phyloP scores from a whole-genome alignment of 1,284 basidiomycete genomes.

The Naganishia liquefaciens region DNA sequence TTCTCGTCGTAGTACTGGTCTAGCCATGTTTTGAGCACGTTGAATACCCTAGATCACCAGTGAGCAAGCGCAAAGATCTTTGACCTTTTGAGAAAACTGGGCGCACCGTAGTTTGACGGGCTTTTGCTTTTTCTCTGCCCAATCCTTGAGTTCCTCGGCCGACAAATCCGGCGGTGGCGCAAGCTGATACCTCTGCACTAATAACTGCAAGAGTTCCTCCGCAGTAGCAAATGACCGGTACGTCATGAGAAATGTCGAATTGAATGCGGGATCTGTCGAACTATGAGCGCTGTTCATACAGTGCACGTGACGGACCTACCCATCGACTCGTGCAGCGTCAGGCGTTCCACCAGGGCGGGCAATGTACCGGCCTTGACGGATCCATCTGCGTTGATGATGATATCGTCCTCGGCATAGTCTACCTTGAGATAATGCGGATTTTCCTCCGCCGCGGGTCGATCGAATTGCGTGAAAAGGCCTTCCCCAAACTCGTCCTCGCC shows the following conservation, averaged over 20 bases:
- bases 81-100: too few species aligned
- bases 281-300: slow-evolving; percentile 1
- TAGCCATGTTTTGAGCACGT: slow-evolving; percentile 77
- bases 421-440: slow-evolving; percentile 81
- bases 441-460: slow-evolving; percentile 57
- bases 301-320: slow-evolving; percentile 57
- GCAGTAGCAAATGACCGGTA: slow-evolving; percentile 93
- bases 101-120: slow-evolving; percentile 81
- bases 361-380: slow-evolving; percentile 84
- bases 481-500: slow-evolving; percentile 63
- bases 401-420: slow-evolving; percentile 75
- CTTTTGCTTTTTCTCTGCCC: slow-evolving; percentile 85
- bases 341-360: slow-evolving; percentile 77
- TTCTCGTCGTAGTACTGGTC: slow-evolving; percentile 79
- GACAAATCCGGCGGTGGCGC: slow-evolving; percentile 70
- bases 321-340: slow-evolving; percentile 84
- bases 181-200: slow-evolving; percentile 81
- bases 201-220: slow-evolving; percentile 79
- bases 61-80: slow-evolving; percentile 22
- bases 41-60: slow-evolving; percentile 66
- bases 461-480: slow-evolving; percentile 59
- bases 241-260: slow-evolving; percentile 92
- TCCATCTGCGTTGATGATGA: slow-evolving; percentile 83
- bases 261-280: slow-evolving; percentile 72
- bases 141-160: slow-evolving; percentile 69